Percentiles rank a stretch among this genome's conserved stretches.
phyloP scores from a whole-genome alignment of 2,329 filamentous ascomycete genomes.

The Botrytis fabae region DNA sequence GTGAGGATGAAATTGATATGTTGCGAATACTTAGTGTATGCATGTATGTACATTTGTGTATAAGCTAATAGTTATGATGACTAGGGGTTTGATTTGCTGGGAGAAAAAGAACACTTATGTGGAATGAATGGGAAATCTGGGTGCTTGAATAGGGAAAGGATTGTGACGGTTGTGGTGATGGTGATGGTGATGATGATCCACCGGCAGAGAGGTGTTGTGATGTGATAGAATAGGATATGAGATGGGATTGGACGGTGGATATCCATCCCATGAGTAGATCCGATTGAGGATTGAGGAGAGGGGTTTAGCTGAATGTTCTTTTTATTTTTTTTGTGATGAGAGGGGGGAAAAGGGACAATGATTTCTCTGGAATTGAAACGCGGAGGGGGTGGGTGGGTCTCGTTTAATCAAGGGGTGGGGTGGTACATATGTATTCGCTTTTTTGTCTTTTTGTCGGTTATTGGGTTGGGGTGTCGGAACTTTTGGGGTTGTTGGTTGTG shows the following conservation, averaged over 20 bases:
- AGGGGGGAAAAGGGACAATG: too few species aligned
- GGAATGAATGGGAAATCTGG: not conserved
- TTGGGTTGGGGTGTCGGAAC: not conserved
- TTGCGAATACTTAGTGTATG: not conserved
- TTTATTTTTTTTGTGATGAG: too few species aligned
- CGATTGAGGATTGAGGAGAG: too few species aligned
- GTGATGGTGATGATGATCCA: not conserved
- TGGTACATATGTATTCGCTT: not conserved
- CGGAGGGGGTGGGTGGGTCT: not conserved
- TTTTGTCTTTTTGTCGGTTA: not conserved
- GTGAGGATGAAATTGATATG: not conserved
- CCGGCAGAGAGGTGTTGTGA: not conserved
- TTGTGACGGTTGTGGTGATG: not conserved
- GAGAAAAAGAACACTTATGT: accelerated
- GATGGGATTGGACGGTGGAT: not conserved
- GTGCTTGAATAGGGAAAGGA: not conserved
- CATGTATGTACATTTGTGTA: not conserved
- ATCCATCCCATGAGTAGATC: not conserved
- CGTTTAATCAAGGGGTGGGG: not conserved
- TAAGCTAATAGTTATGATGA: not conserved
- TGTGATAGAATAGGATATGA: not conserved
- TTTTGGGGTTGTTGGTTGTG: accelerated
- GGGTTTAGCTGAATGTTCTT: too few species aligned
- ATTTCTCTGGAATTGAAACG: too few species aligned
- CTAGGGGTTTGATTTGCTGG: not conserved